A percentile compares a stretch with the other conserved stretches of the same genome.
Conservation (phyloP, 2,329 filamentous ascomycete species). For the Trichoderma atroviride region DNA sequence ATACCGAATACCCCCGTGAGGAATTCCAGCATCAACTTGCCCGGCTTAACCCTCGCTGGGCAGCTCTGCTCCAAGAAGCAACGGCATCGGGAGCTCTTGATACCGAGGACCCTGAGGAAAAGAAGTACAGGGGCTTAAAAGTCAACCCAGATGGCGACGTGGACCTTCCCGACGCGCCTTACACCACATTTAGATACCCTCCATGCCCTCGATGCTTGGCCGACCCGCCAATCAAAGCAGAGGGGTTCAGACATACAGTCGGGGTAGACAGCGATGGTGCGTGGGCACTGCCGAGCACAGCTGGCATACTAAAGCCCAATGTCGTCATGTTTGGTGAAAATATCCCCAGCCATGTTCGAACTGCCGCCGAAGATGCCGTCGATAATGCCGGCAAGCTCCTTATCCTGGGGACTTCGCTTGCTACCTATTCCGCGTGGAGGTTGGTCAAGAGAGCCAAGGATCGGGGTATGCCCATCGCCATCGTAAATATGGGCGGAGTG, state of each 20-base stretch:
- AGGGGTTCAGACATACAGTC: constrained; percentile 61
- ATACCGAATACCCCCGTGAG: constrained; percentile 68
- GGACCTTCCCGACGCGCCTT: constrained; percentile 82
- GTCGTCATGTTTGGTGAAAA: constrained; percentile 97
- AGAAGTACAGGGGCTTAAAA: constrained; percentile 69
- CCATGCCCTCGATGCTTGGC: constrained; percentile 79
- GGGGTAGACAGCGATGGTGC: constrained; percentile 79
- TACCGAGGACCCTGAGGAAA: constrained; percentile 73
- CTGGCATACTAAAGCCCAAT: constrained; percentile 85
- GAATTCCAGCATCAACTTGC: constrained; percentile 77
- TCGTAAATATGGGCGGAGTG: constrained; percentile 85
- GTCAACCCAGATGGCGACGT: constrained; percentile 95
- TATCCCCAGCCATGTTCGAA: constrained; percentile 70
- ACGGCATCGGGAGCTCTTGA: constrained; percentile 74
- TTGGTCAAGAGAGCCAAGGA: constrained; percentile 82
- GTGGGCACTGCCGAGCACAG: constrained; percentile 66
- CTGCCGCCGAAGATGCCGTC: constrained; percentile 75
- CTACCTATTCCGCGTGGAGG: constrained; percentile 94
- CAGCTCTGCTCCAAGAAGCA: constrained; percentile 71
- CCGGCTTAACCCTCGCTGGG: constrained; percentile 84
- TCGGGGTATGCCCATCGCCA: constrained; percentile 79
- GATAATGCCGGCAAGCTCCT: constrained; percentile 75
- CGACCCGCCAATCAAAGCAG: constrained; percentile 58
- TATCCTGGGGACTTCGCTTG: constrained; percentile 84
- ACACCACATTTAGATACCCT: constrained; percentile 88